Base-by-base conservation (phyloP, 179 eudicot species). In the Sideroxylon spinosum region DNA sequence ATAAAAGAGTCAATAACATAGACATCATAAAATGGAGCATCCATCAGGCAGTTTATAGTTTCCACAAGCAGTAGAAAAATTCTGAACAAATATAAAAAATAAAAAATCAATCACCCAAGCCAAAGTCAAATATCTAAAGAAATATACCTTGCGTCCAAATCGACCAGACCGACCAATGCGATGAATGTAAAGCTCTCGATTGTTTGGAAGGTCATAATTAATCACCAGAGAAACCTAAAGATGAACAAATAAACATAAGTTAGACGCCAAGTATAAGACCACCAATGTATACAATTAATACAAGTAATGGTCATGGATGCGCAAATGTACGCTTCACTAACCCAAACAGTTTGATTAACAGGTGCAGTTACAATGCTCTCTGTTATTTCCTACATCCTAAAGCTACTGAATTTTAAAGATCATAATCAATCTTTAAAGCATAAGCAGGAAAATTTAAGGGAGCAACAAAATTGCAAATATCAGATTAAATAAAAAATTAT, bases 161-260 rank as follows among this genome's bases (percentile, higher is more conserved):
- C 97, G 98, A 71, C 98, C 98, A 83, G 98, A 95, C 9, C 98
- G 95, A 71, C 98, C 98, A 85, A 93, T 93, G 61, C 98, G 92
- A 82, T 95, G 98, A 79, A 95, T 95, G 81, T 95, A 95, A 76
- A 93, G 98, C 84, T 95, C 98, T 77, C 98, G 91, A 81, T 93
- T 95, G 72, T 93, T 95, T 20, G 98, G 98, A 57, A 95, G 89
- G 82, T 95, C 98, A 75, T 95, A 95, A 84, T 95, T 95, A 71
- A 95, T 95, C 71, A 95, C 98, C 92, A 95, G 78, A 25, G 98
- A 95, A 64, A 95, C 98, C 97, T 93, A 62, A 65, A 50, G 65
- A 53, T 13, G 17, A 52, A n/a, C 56, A 48, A 63, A 53, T 25
- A 19, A 28, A 60, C 44, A 23, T 29, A 23, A 66, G 9, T 37